Base-by-base conservation (phyloP, 768 basidiomycete species). In the Gelatoporia subvermispora region DNA sequence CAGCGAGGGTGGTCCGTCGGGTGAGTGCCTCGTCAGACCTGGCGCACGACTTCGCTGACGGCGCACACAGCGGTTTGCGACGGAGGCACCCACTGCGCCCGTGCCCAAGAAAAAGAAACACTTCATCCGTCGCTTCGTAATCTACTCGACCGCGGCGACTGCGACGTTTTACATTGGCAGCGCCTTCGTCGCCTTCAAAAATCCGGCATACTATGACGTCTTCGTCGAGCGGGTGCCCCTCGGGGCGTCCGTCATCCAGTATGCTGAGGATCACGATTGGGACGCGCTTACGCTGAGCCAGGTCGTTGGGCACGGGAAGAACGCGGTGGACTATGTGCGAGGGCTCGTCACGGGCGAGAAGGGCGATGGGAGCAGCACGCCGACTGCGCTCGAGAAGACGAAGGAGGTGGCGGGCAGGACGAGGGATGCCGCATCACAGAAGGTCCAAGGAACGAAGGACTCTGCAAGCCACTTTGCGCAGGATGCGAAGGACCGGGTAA, bases 141-240 rank as follows among this genome's bases (percentile, higher is more conserved):
- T 84, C 66, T 81, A 85, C 46, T 83, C 88, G 15, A 68, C 84
- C 37, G 74, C 80, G 9, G 74, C 81, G 18, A 79, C 81, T 16
- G 79, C 84, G 41, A 81, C 83, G 16, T 92, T 93, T 72, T 95
- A 93, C 74, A 70, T 84, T 50, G 81, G 84, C 43, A 91, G 91
- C 66, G 79, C 85, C 8, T 86, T 88, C 65, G 69, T 82, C 49
- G 81, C 90, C 18, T 85, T 87, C 71, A 78, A 85, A 59, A 83
- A 79, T 65, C 85, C 84, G 56, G 65, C 72, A 2, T 96, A 94
- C 72, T 83, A 88, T 62, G 87, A 94, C 55, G 76, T 95, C 63
- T 96, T 96, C 73, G 76, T 82, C 48, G 79, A 84, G 57, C 73
- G 78, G 37, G 81, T 93, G 46, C 94, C 94, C 2, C 74, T 89